phyloP scores from a whole-genome alignment of 2,329 filamentous ascomycete species.

The Drechmeria coniospora region DNA sequence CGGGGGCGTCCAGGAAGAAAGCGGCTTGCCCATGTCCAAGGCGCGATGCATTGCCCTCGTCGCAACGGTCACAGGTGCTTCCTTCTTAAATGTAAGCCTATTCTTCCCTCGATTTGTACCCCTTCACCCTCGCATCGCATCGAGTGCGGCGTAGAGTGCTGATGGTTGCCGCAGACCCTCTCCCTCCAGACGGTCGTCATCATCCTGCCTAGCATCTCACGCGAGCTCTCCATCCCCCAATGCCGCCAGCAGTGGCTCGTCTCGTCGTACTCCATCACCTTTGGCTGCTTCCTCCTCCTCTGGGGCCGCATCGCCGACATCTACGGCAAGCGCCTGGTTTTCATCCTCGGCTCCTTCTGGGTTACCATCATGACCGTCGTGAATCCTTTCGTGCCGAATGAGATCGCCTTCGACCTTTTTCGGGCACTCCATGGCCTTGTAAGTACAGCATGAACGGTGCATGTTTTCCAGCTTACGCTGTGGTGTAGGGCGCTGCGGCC shows the following conservation, averaged over 20 bases:
- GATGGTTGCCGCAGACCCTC: conserved; percentile 26
- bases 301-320: conserved; percentile 55
- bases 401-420: conserved; percentile 53
- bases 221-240: conserved; percentile 39
- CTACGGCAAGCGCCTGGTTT: conserved; percentile 50
- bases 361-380: conserved; percentile 41
- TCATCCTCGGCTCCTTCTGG: conserved; percentile 48
- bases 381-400: conserved; percentile 49
- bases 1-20: too few species aligned
- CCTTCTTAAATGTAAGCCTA: conserved; percentile 34
- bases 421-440: conserved; percentile 49
- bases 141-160: background rate
- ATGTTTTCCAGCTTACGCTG: background rate
- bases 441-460: too few species aligned
- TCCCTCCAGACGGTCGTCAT: conserved; percentile 45
- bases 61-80: conserved; percentile 36
- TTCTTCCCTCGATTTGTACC: background rate
- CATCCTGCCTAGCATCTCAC: conserved; percentile 44
- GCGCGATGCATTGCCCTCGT: conserved; percentile 38
- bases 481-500: conserved; percentile 41
- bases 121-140: background rate
- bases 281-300: conserved; percentile 51
- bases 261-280: conserved; percentile 48
- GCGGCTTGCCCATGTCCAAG: conserved; percentile 27
- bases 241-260: conserved; percentile 50